Evolutionary conservation across 2,329 filamentous ascomycete species (phyloP).

Genomic region (Alternaria triticimaculans): DNA sequence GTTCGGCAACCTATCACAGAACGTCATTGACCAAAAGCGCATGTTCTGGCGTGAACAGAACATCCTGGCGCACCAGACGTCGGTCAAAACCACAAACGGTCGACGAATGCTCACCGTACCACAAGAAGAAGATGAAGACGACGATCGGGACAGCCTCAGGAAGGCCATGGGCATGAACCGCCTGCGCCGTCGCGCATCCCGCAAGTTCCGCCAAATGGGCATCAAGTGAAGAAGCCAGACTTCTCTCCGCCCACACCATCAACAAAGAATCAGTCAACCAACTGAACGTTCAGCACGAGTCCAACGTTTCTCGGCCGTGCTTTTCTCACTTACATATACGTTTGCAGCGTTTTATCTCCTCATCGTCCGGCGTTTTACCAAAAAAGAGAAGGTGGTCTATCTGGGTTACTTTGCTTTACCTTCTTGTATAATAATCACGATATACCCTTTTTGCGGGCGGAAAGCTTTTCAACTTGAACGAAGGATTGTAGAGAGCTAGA

Average conservation of each 20-base stretch:
- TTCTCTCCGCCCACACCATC: neutral
- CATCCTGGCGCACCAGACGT: constrained; percentile 32
- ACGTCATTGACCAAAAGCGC: constrained; percentile 77
- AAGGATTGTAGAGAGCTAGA: constrained; percentile 1
- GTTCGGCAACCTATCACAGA: constrained; percentile 81
- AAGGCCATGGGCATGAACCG: constrained; percentile 27
- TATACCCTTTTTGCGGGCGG: constrained; percentile 28
- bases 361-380: constrained; percentile 1
- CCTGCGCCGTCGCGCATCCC: constrained; percentile 31
- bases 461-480: neutral
- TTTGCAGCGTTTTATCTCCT: constrained; percentile 11
- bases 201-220: constrained; percentile 33
- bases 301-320: neutral
- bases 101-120: constrained; percentile 9
- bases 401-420: neutral
- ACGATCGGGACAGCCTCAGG: constrained; percentile 23
- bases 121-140: constrained; percentile 28
- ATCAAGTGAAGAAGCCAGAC: constrained; percentile 7
- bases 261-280: neutral
- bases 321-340: neutral
- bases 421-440: constrained; percentile 30
- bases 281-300: neutral
- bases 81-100: constrained; percentile 22
- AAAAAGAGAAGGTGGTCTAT: constrained; percentile 5
- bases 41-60: constrained; percentile 45